Percentiles rank a stretch among this genome's conserved stretches.
These are phyloP conservation scores for Chaetomium cochliodes DNA, from an alignment of 495 filamentous ascomycete genomes.

Conservation along the genomic window DNA sequence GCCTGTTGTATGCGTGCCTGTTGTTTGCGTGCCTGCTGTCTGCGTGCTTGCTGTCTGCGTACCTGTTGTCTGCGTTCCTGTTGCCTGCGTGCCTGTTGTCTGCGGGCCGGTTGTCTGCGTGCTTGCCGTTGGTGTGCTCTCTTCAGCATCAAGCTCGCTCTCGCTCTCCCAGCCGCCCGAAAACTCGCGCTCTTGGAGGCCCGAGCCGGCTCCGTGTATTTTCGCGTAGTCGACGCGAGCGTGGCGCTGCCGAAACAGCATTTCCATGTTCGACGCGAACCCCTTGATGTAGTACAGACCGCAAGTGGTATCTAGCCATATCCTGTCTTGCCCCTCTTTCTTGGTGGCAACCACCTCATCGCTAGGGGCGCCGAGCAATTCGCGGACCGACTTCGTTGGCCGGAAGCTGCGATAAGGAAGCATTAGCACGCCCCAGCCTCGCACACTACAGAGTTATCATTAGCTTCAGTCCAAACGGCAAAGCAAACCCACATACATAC, in stretches of 20 bases:
- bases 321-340: background rate
- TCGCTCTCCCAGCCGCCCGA: background rate
- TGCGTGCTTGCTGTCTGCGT: too few relatives aligned
- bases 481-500: background rate
- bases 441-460: slow-evolving; percentile 22
- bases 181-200: background rate
- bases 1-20: too few relatives aligned
- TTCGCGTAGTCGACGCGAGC: slow-evolving; percentile 12
- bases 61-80: too few relatives aligned
- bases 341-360: slow-evolving; percentile 22
- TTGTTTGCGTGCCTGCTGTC: too few relatives aligned
- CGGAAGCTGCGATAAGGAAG: slow-evolving; percentile 46
- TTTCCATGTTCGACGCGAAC: slow-evolving; percentile 18
- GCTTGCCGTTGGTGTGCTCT: slow-evolving; percentile 22
- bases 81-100: too few relatives aligned
- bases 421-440: slow-evolving; percentile 50
- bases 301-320: slow-evolving; percentile 32
- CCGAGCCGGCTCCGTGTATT: slow-evolving; percentile 1
- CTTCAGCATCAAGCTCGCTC: slow-evolving; percentile 8
- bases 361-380: slow-evolving; percentile 37
- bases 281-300: slow-evolving; percentile 33
- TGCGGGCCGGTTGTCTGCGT: background rate
- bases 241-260: slow-evolving; percentile 15
- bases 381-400: slow-evolving; percentile 31
- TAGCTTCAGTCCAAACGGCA: background rate